Percentiles rank a stretch among this genome's conserved stretches.
Conservation (phyloP, 2,329 filamentous ascomycete genomes). For the Fusarium oxysporum region DNA sequence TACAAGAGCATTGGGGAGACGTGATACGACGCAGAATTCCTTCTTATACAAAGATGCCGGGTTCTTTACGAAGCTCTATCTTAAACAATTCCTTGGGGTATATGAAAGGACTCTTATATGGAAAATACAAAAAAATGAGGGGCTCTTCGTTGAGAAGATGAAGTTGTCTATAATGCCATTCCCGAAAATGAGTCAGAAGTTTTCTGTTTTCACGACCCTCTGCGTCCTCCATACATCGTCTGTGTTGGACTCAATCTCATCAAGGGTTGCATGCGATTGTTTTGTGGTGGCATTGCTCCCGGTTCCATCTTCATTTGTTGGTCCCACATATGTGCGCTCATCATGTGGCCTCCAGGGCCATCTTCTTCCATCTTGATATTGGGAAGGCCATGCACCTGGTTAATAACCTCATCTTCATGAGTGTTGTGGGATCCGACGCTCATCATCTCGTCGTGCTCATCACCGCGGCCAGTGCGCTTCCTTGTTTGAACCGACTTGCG, state of each 20-base stretch:
- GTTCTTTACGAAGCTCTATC: slow-evolving; percentile 25
- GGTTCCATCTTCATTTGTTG: slow-evolving; percentile 48
- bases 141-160: slow-evolving; percentile 51
- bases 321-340: slow-evolving; percentile 48
- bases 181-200: slow-evolving; percentile 21
- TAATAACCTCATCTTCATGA: slow-evolving; percentile 52
- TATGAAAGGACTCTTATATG: slow-evolving; percentile 36
- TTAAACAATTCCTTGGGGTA: slow-evolving; percentile 38
- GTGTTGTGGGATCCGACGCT: slow-evolving; percentile 50
- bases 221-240: slow-evolving; percentile 39
- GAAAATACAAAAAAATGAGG: slow-evolving; percentile 33
- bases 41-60: slow-evolving; percentile 1
- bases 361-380: slow-evolving; percentile 46
- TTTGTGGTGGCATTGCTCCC: slow-evolving; percentile 31
- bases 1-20: neutral
- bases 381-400: slow-evolving; percentile 46
- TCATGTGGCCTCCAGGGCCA: slow-evolving; percentile 39
- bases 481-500: slow-evolving; percentile 53
- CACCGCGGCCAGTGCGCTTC: slow-evolving; percentile 43
- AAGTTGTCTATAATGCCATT: slow-evolving; percentile 47
- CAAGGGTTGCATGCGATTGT: slow-evolving; percentile 39
- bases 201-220: slow-evolving; percentile 27
- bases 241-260: slow-evolving; percentile 40
- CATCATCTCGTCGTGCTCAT: slow-evolving; percentile 55
- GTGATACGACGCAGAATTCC: neutral